phyloP scores from a whole-genome alignment of 495 filamentous ascomycete genomes.

The Rostrohypoxylon terebratum region DNA sequence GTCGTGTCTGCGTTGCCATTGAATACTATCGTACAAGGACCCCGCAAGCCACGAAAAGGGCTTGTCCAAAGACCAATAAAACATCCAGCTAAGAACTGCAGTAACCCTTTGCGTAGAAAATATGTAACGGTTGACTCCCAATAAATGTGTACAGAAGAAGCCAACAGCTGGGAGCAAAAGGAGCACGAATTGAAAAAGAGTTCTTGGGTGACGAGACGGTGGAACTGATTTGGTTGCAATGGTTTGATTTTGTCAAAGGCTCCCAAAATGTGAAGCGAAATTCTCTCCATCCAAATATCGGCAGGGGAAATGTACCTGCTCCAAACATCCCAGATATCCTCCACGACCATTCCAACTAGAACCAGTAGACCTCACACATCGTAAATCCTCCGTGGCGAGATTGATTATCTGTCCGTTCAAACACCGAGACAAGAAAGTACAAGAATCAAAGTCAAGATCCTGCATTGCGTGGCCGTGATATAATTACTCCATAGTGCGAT shows the following conservation, averaged over 20 bases:
- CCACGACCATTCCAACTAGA: slow-evolving; percentile 45
- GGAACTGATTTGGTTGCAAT: slow-evolving; percentile 41
- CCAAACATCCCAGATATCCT: slow-evolving; percentile 32
- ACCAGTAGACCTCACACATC: slow-evolving; percentile 55
- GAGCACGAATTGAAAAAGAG: slow-evolving; percentile 43
- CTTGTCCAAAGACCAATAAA: slow-evolving; percentile 55
- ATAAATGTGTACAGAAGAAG: slow-evolving; percentile 46
- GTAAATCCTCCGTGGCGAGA: slow-evolving; percentile 47
- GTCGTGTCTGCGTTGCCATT: slow-evolving; percentile 51
- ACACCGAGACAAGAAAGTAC: slow-evolving; percentile 56
- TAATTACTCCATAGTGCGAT: slow-evolving; percentile 55
- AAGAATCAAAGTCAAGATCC: slow-evolving; percentile 54
- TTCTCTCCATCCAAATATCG: slow-evolving; percentile 28
- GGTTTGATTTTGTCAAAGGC: slow-evolving; percentile 48
- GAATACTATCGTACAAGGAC: slow-evolving; percentile 49
- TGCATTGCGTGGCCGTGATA: slow-evolving; percentile 52
- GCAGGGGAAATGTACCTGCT: slow-evolving; percentile 12
- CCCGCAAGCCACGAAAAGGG: slow-evolving; percentile 24
- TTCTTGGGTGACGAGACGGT: slow-evolving; percentile 49
- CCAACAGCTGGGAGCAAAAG: slow-evolving; percentile 23
- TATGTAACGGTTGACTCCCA: slow-evolving; percentile 42
- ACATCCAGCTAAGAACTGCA: slow-evolving; percentile 50
- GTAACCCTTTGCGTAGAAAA: slow-evolving; percentile 37
- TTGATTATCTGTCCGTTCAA: slow-evolving; percentile 30
- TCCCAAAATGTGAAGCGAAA: slow-evolving; percentile 19